Evolutionary conservation across 192 early-diverging fungal species (phyloP), one percentile per base, ranked within the genome.

Genomic region (Rhizoclosmatium globosum): DNA sequence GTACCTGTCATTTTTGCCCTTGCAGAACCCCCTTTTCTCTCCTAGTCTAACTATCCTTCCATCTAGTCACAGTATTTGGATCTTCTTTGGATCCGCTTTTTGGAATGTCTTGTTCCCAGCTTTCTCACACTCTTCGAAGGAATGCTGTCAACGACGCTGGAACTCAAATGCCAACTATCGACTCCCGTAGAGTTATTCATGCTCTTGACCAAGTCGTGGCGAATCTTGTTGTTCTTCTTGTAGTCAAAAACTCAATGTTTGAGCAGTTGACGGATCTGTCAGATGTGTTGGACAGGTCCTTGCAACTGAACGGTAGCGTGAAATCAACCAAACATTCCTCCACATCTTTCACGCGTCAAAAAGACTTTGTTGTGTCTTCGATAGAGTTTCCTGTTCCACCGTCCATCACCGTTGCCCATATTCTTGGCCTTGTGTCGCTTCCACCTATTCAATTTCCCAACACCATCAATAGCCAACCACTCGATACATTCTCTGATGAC

Each of bases 301-400:
- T 69, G 41, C 68, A 69, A 45, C 17, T 69, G 68, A 44, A 44
- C 11, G 17, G 11, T 15, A 3, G 9, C 31, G 17, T 19, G 31
- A 69, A 11, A 2, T 44, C 68, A n/a, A 48, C 42, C 42, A 46
- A 11, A 7, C 42, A 17, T 11, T 44, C 17, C 17, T 13, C n/a
- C 44, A 11, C 31, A 9, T 47, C 42, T 47, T 17, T 11, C 42
- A 15, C 21, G 17, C n/a, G 42, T 15, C 19, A 11, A 42, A 50
- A 59, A 31, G 70, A 72, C 38, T 58, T 72, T 72, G 70, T 72
- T 41, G 70, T 57, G 4, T 72, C 70, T 2, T 58, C 53, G 7
- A 57, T 72, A 2, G 70, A 72, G 38, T 59, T 72, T 53, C 53
- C 53, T 19, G 38, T 17, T 2, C 17, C 70, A 11, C 70, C 70